A percentile compares a stretch with the other conserved stretches of the same genome.
phyloP scores from a whole-genome alignment of 2,329 filamentous ascomycete genomes.

The Penicillium occitanis region DNA sequence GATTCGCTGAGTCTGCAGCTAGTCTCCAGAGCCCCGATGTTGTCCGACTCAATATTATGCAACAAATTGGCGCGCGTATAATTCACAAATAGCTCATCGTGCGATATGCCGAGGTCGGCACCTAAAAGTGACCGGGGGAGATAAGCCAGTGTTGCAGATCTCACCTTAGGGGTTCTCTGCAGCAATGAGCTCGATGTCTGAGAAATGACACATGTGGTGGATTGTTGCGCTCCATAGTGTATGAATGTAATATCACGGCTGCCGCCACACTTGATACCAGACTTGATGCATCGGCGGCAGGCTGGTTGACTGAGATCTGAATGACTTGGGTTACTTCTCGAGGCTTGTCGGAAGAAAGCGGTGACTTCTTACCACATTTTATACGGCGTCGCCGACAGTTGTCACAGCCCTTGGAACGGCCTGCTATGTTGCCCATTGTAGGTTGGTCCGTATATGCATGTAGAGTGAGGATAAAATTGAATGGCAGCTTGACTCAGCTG shows the following conservation, averaged over 20 bases:
- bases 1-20: background rate
- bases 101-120: background rate
- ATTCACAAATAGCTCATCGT: conserved; percentile 2
- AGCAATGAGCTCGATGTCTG: background rate
- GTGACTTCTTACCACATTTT: conserved; percentile 2
- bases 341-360: background rate
- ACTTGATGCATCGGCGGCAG: background rate
- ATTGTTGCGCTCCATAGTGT: background rate
- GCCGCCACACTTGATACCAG: background rate
- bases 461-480: background rate
- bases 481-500: background rate
- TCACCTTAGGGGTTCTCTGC: background rate
- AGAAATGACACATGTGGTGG: background rate
- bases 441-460: background rate
- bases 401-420: conserved; percentile 8
- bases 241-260: conserved; percentile 11
- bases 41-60: background rate
- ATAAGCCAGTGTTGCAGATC: background rate
- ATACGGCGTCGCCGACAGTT: conserved; percentile 12
- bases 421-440: conserved; percentile 9
- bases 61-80: conserved; percentile 4
- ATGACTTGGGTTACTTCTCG: background rate
- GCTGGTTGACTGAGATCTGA: conserved; percentile 11
- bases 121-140: background rate
- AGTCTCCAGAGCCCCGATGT: background rate